phyloP scores from a whole-genome alignment of 2,329 filamentous ascomycete species.

The Juglanconis sp. region DNA sequence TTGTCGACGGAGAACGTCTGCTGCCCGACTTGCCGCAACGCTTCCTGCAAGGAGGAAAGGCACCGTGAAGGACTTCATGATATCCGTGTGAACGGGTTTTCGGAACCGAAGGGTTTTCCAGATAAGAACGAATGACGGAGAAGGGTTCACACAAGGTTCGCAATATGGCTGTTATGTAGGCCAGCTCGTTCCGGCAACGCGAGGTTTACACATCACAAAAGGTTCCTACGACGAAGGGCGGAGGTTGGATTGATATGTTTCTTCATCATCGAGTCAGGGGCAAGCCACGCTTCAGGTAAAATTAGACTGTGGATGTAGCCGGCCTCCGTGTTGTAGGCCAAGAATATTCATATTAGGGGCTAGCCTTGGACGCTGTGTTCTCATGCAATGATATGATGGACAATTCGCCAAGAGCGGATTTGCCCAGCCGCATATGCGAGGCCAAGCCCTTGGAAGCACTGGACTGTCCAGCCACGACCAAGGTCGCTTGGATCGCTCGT shows the following conservation, averaged over 20 bases:
- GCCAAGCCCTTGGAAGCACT: slow-evolving; percentile 2
- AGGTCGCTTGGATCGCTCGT: neutral
- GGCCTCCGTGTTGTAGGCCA: slow-evolving; percentile 9
- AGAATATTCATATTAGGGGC: neutral
- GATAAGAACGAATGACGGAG: slow-evolving; percentile 1
- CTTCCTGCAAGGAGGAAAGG: neutral
- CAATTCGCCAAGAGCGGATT: slow-evolving; percentile 1
- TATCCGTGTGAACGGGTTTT: neutral
- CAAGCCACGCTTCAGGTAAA: slow-evolving; percentile 6
- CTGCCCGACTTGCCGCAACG: neutral
- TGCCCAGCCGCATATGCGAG: neutral
- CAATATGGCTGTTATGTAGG: neutral
- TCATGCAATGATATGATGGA: neutral
- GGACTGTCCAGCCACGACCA: neutral
- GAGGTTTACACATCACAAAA: slow-evolving; percentile 1
- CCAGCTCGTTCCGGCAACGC: neutral
- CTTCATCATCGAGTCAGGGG: neutral
- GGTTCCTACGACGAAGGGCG: neutral
- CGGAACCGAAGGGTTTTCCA: slow-evolving; percentile 1
- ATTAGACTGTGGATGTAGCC: slow-evolving; percentile 1
- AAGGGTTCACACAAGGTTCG: neutral
- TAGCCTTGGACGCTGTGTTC: neutral
- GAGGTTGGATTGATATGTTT: neutral
- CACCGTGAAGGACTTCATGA: slow-evolving; percentile 6
- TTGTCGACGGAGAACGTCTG: neutral